Evolutionary conservation across 2,329 filamentous ascomycete species (phyloP).

Genomic region (Paramyrothecium sp.): DNA sequence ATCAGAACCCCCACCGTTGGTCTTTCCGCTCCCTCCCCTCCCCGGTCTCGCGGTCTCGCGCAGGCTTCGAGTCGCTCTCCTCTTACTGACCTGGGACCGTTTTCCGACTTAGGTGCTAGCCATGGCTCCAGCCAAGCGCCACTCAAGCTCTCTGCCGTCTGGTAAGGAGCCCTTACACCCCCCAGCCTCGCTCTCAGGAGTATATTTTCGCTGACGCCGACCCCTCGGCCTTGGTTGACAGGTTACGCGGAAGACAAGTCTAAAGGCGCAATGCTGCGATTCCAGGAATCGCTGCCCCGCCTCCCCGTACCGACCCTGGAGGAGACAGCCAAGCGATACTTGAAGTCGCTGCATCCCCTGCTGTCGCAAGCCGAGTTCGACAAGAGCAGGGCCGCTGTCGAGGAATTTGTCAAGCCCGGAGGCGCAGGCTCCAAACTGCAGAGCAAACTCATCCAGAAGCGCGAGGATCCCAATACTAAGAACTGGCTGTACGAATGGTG

Average conservation of each 20-base stretch:
- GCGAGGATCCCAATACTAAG: conserved; percentile 75
- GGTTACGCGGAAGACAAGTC: conserved; percentile 78
- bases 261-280: conserved; percentile 79
- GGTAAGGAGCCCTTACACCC: conserved; percentile 32
- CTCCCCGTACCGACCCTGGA: conserved; percentile 80
- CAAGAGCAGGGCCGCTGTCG: conserved; percentile 76
- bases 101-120: conserved; percentile 21
- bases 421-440: conserved; percentile 81
- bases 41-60: background rate
- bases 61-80: background rate
- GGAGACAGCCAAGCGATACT: conserved; percentile 77
- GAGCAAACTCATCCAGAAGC: conserved; percentile 77
- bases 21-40: conserved; percentile 1
- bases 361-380: conserved; percentile 68
- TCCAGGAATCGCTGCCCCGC: conserved; percentile 79
- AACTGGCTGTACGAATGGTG: conserved; percentile 99
- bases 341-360: conserved; percentile 76
- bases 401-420: conserved; percentile 86
- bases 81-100: background rate
- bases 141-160: conserved; percentile 56
- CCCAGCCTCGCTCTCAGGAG: background rate
- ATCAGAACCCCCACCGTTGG: background rate
- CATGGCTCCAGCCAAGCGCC: conserved; percentile 55
- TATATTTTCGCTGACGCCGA: background rate
- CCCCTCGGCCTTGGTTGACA: conserved; percentile 24